Evolutionary conservation across 129 eudicot species (phyloP), one percentile per base, ranked within the genome.

Genomic region (Tanacetum coccineum): DNA sequence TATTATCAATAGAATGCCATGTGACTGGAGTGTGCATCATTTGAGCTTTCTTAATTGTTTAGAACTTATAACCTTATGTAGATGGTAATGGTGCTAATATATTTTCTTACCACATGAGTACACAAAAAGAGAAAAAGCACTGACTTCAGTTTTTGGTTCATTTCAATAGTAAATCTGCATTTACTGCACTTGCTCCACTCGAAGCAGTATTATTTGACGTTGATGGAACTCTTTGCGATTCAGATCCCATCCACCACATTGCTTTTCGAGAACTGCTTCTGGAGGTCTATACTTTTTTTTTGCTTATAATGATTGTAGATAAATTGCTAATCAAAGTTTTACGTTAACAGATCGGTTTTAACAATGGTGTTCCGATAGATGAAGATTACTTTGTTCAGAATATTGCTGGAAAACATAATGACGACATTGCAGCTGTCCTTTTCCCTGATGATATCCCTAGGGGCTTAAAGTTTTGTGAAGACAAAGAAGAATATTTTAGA

Each of bases 181-280:
- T 92, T 26, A 49, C 70, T 21, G 79, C 77, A 64, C 80, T 86
- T 78, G 96, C 95, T 73, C 98, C 98, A 56, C 87, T 88, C 4
- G 81, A 92, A 67, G 98, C 98, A 42, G 96, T 92, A 32, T 56
- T 92, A 14, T 92, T 92, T 46, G 98, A 92, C 40, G 78, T 92
- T 61, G 98, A 92, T 78, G 98, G 98, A 80, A 92, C 98, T 9
- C 81, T 92, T 9, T 92, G 96, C 58, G 96, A 92, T 78, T 73
- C 98, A 39, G 98, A 92, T 78, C 98, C 98, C 76, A 76, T 92
- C 66, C 96, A 92, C 57, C 68, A 75, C 64, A 68, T 77, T 78
- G 96, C 98, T 58, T 92, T 92, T 67, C 84, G 80, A 53, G 96
- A 85, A 78, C 80, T 88, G 96, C 95, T 92, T 84, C 84, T 17